phyloP scores from a whole-genome alignment of 192 early-diverging fungal species.

The Cladochytrium replicatum region DNA sequence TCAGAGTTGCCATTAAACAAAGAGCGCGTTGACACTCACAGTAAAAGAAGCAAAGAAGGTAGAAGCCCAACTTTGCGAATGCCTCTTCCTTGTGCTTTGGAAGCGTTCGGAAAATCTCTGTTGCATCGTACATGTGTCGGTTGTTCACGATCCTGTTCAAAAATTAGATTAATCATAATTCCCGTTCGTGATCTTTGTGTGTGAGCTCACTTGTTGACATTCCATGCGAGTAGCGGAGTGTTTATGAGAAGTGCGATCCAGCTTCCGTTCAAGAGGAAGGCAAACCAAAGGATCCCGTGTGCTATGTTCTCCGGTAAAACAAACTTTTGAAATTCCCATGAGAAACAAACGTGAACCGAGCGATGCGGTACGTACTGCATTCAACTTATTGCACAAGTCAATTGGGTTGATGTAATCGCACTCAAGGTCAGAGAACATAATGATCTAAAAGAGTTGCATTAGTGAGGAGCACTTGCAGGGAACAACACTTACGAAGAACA shows the following conservation, averaged over 20 bases:
- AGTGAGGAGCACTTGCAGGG: neutral
- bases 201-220: conserved; percentile 69
- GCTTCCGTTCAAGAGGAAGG: conserved; percentile 79
- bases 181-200: too few relatives aligned
- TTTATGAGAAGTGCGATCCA: conserved; percentile 83
- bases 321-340: conserved; percentile 52
- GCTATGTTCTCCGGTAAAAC: conserved; percentile 87
- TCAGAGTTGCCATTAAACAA: too few relatives aligned
- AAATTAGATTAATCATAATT: too few relatives aligned
- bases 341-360: neutral
- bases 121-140: conserved; percentile 93
- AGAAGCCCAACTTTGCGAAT: conserved; percentile 95
- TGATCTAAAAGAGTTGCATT: conserved; percentile 37
- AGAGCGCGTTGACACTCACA: too few relatives aligned
- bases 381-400: conserved; percentile 92
- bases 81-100: conserved; percentile 89
- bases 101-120: conserved; percentile 94
- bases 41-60: conserved; percentile 92
- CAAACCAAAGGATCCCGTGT: conserved; percentile 68
- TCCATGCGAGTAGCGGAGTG: conserved; percentile 74
- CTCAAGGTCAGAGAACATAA: conserved; percentile 78
- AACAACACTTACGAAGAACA: conserved; percentile 70
- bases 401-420: conserved; percentile 99
- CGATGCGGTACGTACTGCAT: conserved; percentile 57
- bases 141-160: conserved; percentile 74